Conservation (phyloP, 345 rosid species). For the Ceriops decandra region DNA sequence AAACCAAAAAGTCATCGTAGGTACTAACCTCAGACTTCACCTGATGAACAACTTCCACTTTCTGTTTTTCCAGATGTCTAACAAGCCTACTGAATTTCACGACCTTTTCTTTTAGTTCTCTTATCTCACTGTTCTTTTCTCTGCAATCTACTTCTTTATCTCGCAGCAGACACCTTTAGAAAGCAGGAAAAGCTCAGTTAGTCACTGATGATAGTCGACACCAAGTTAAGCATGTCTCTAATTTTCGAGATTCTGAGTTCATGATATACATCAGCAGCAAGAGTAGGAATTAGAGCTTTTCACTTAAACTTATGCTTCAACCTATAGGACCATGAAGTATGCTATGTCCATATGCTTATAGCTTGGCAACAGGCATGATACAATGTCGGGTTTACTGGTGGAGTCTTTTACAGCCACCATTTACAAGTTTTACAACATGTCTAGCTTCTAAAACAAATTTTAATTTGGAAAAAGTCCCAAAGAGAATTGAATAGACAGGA, state of each 20-base stretch:
- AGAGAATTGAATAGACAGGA: not conserved
- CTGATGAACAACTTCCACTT: slow-evolving; percentile 59
- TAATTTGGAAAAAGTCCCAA: not conserved
- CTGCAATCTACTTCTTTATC: slow-evolving; percentile 78
- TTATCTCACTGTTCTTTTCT: slow-evolving; percentile 64
- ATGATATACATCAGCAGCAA: too few species aligned
- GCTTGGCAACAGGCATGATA: too few species aligned
- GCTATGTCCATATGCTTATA: too few species aligned
- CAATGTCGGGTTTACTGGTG: too few species aligned
- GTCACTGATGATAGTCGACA: not conserved
- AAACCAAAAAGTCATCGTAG: not conserved
- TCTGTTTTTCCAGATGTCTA: slow-evolving; percentile 62
- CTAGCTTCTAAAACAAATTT: not conserved
- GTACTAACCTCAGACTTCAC: slow-evolving; percentile 62
- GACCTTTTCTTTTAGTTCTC: slow-evolving; percentile 66
- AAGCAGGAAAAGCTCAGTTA: slow-evolving; percentile 11
- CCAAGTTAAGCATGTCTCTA: not conserved
- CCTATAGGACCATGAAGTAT: too few species aligned
- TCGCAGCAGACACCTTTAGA: slow-evolving; percentile 62
- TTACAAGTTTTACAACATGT: not conserved
- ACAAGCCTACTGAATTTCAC: slow-evolving; percentile 52
- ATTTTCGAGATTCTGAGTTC: too few species aligned
- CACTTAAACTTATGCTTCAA: too few species aligned
- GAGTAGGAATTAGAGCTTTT: too few species aligned
- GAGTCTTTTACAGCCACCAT: not conserved